Evolutionary conservation across 2,329 filamentous ascomycete genomes (phyloP).

Genomic region (Arthrobotrys sphaeroides): DNA sequence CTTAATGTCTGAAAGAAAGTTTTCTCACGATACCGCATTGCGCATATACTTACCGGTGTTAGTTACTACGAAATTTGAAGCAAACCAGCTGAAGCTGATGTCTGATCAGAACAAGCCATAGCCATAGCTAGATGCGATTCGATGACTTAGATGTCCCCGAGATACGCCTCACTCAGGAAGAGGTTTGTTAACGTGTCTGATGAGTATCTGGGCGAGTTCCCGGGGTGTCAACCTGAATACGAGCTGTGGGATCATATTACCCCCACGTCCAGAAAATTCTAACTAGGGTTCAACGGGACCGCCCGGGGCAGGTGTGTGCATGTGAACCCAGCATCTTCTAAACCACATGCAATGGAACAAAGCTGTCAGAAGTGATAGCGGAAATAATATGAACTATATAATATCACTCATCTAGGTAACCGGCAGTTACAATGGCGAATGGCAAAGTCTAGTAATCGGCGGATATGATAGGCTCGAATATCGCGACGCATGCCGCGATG

Average conservation of each 20-base stretch:
- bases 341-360: slow-evolving; percentile 12
- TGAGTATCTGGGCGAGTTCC: neutral
- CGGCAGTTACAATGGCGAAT: neutral
- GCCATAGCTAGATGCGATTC: neutral
- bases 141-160: neutral
- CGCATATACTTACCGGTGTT: slow-evolving; percentile 36
- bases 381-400: neutral
- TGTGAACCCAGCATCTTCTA: slow-evolving; percentile 20
- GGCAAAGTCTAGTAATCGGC: neutral
- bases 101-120: no score
- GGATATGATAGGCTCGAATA: neutral
- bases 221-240: neutral
- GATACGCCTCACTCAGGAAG: neutral
- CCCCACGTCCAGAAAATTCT: slow-evolving; percentile 28
- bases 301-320: slow-evolving; percentile 30
- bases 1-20: neutral
- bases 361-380: slow-evolving; percentile 26
- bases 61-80: neutral
- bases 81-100: neutral
- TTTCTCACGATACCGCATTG: slow-evolving; percentile 22
- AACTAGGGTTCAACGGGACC: slow-evolving; percentile 36
- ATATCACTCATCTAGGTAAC: slow-evolving; percentile 20
- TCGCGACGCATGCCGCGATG: slow-evolving; percentile 7
- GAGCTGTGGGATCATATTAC: neutral
- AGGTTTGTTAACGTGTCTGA: neutral